Evolutionary conservation across 495 filamentous ascomycete genomes (phyloP).

Genomic region (Arthonia radiata): DNA sequence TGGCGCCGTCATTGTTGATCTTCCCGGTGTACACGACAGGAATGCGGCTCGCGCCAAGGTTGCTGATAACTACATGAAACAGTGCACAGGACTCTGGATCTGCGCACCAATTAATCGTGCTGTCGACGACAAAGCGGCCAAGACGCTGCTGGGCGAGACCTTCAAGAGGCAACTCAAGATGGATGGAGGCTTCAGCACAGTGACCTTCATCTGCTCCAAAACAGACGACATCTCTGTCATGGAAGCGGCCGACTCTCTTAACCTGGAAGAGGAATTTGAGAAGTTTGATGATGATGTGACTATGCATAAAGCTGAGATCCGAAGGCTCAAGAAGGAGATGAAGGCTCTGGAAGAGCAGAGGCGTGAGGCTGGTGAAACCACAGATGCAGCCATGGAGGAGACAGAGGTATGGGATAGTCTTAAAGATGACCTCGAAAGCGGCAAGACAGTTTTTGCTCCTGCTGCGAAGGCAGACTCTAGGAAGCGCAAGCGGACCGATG

Average conservation of each 20-base stretch:
- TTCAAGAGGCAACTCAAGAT: slow-evolving; percentile 42
- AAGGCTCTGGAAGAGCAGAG: slow-evolving; percentile 15
- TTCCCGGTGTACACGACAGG: slow-evolving; percentile 39
- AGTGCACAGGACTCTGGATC: slow-evolving; percentile 27
- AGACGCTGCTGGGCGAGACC: slow-evolving; percentile 29
- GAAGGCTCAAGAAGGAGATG: slow-evolving; percentile 11
- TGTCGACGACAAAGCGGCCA: slow-evolving; percentile 39
- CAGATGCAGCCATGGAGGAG: slow-evolving; percentile 16
- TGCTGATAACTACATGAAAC: slow-evolving; percentile 35
- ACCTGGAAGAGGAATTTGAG: slow-evolving; percentile 16
- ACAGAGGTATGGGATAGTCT: slow-evolving; percentile 24
- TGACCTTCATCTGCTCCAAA: slow-evolving; percentile 46
- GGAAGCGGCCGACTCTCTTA: slow-evolving; percentile 22
- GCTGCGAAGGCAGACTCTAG: slow-evolving; percentile 7
- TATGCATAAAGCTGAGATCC: slow-evolving; percentile 10
- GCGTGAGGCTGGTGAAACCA: slow-evolving; percentile 9
- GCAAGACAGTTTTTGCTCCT: slow-evolving; percentile 25
- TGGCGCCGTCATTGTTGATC: slow-evolving; percentile 39
- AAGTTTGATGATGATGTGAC: slow-evolving; percentile 6
- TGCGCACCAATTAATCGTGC: slow-evolving; percentile 39
- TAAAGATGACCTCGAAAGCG: slow-evolving; percentile 17
- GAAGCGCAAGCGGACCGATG: slow-evolving; percentile 13
- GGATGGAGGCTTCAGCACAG: slow-evolving; percentile 27
- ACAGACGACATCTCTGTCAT: slow-evolving; percentile 36
- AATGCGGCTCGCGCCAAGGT: slow-evolving; percentile 39